These are phyloP conservation scores for Aspergillus sp. DNA, from an alignment of 2,329 filamentous ascomycete species.

Conservation along the genomic window DNA sequence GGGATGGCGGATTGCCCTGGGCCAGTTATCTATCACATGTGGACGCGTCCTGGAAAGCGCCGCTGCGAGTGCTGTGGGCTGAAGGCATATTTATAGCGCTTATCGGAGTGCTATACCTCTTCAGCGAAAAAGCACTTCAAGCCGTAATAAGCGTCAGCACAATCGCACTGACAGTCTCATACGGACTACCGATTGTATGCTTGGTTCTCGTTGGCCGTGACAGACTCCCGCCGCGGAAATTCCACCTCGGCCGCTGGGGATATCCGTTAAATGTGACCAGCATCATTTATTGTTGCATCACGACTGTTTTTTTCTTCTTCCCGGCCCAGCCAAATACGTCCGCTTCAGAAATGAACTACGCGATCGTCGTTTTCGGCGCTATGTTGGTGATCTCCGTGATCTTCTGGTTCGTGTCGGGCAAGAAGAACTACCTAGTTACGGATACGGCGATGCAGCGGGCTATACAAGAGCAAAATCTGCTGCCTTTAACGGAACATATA, in stretches of 20 bases:
- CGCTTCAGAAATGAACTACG: slow-evolving; percentile 47
- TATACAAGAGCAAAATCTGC: too few species aligned
- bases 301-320: slow-evolving; percentile 50
- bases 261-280: slow-evolving; percentile 39
- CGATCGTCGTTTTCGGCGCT: slow-evolving; percentile 48
- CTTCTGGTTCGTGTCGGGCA: slow-evolving; percentile 45
- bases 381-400: slow-evolving; percentile 43
- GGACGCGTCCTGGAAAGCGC: slow-evolving; percentile 44
- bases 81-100: slow-evolving; percentile 39
- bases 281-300: slow-evolving; percentile 44
- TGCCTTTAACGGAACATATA: too few species aligned
- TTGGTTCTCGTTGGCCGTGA: slow-evolving; percentile 45
- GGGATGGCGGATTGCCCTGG: slow-evolving; percentile 42
- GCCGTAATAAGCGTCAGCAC: slow-evolving; percentile 49
- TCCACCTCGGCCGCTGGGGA: slow-evolving; percentile 39
- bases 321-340: slow-evolving; percentile 38
- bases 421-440: slow-evolving; percentile 27
- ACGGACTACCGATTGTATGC: slow-evolving; percentile 41
- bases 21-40: slow-evolving; percentile 38
- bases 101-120: slow-evolving; percentile 49
- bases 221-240: slow-evolving; percentile 39
- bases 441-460: too few species aligned
- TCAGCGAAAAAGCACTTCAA: slow-evolving; percentile 44
- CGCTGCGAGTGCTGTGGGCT: slow-evolving; percentile 43
- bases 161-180: slow-evolving; percentile 47